Percentiles rank a stretch among this genome's conserved stretches.
Conservation (phyloP, 2,329 filamentous ascomycete genomes). For the Alternaria sp. region DNA sequence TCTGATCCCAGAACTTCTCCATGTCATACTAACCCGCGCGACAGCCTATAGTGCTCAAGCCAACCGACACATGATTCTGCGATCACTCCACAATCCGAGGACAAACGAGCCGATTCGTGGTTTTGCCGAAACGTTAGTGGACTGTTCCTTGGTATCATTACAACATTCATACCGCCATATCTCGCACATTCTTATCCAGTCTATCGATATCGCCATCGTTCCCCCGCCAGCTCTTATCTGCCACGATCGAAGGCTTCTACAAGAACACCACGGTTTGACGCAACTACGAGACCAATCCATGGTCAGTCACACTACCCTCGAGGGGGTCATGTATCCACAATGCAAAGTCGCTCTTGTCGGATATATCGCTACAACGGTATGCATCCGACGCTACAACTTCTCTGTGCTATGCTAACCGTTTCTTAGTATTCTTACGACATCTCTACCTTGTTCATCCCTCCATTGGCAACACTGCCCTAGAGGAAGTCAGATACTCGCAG, state of each 20-base stretch:
- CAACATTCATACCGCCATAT: background rate
- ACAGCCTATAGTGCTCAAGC: background rate
- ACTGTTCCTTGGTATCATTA: background rate
- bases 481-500: background rate
- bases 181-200: background rate
- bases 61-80: background rate
- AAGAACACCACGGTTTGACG: too few species aligned
- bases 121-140: background rate
- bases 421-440: background rate
- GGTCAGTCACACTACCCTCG: too few species aligned
- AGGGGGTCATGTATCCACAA: too few species aligned
- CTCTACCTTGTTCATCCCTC: background rate
- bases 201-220: background rate
- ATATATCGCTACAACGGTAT: background rate
- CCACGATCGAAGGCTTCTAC: background rate
- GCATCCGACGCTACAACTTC: too few species aligned
- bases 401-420: too few species aligned
- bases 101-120: background rate
- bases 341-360: background rate
- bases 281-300: background rate
- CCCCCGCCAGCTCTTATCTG: background rate
- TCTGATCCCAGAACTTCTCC: background rate
- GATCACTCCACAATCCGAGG: background rate
- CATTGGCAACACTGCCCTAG: background rate
- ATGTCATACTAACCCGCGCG: background rate